These are phyloP conservation scores for Phytopythium sindhum DNA, from an alignment of 352 stramenopile species.

Conservation along the genomic window DNA sequence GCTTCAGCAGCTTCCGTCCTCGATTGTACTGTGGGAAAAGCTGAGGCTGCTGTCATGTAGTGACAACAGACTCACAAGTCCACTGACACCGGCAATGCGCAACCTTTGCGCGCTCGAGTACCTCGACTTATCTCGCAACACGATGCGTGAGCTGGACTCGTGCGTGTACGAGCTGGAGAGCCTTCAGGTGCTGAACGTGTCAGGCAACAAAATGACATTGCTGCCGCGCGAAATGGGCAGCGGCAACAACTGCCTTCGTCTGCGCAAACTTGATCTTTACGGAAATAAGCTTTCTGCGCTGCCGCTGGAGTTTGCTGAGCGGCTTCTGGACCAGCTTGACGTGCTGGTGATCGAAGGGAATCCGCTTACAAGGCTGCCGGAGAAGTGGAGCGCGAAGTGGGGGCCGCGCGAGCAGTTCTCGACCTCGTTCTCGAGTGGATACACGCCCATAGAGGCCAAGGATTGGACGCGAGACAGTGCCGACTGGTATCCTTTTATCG, in stretches of 20 bases:
- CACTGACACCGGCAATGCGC: constrained; percentile 29
- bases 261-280: constrained; percentile 64
- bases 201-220: constrained; percentile 40
- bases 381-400: constrained; percentile 67
- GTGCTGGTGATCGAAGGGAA: constrained; percentile 57
- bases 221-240: constrained; percentile 38
- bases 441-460: constrained; percentile 43
- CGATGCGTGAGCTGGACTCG: constrained; percentile 37
- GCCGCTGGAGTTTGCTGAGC: constrained; percentile 45
- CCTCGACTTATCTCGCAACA: constrained; percentile 57
- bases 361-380: constrained; percentile 44
- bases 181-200: constrained; percentile 55
- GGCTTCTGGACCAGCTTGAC: constrained; percentile 47
- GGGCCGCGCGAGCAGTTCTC: constrained; percentile 48
- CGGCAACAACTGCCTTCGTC: constrained; percentile 15
- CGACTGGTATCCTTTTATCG: constrained; percentile 50
- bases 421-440: constrained; percentile 46
- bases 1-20: constrained; percentile 34
- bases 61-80: constrained; percentile 44
- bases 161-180: constrained; percentile 43
- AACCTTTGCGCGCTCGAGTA: constrained; percentile 37
- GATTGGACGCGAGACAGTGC: constrained; percentile 47
- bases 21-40: constrained; percentile 43
- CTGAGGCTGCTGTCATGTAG: constrained; percentile 41
- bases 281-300: constrained; percentile 53